phyloP scores from a whole-genome alignment of 768 basidiomycete species.

The Lentinus tigrinus region DNA sequence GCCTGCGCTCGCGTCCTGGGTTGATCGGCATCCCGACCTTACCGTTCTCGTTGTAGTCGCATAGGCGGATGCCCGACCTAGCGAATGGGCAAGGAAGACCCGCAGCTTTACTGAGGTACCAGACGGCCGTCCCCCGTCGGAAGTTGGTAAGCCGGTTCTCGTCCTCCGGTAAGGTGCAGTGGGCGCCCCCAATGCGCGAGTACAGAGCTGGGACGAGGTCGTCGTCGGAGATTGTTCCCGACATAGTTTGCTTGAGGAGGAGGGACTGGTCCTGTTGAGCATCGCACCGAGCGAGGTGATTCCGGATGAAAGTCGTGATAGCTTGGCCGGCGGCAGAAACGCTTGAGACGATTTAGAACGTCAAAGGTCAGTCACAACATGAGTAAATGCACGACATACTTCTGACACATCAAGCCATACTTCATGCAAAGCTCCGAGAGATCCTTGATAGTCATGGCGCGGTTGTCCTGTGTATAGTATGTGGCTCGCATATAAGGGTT shows the following conservation, averaged over 20 bases:
- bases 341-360: constrained; percentile 35
- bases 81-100: constrained; percentile 77
- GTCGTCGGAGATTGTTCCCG: constrained; percentile 72
- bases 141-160: constrained; percentile 62
- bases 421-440: constrained; percentile 68
- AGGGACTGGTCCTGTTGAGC: constrained; percentile 70
- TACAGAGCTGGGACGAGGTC: constrained; percentile 69
- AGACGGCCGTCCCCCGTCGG: constrained; percentile 75
- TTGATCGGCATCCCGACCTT: constrained; percentile 32
- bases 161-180: constrained; percentile 36
- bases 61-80: constrained; percentile 68
- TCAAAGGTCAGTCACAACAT: constrained; percentile 9
- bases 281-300: constrained; percentile 71
- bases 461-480: constrained; percentile 54
- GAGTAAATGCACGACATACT: constrained; percentile 45
- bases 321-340: constrained; percentile 78
- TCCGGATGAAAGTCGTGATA: constrained; percentile 79
- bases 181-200: constrained; percentile 68
- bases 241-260: constrained; percentile 67
- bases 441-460: constrained; percentile 86
- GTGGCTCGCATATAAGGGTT: constrained; percentile 21
- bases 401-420: constrained; percentile 71
- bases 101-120: constrained; percentile 76
- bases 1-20: constrained; percentile 28
- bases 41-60: constrained; percentile 59